Evolutionary conservation across 192 early-diverging fungal genomes (phyloP), one percentile per base, ranked within the genome.

Genomic region (Rhizoclosmatium sp.): DNA sequence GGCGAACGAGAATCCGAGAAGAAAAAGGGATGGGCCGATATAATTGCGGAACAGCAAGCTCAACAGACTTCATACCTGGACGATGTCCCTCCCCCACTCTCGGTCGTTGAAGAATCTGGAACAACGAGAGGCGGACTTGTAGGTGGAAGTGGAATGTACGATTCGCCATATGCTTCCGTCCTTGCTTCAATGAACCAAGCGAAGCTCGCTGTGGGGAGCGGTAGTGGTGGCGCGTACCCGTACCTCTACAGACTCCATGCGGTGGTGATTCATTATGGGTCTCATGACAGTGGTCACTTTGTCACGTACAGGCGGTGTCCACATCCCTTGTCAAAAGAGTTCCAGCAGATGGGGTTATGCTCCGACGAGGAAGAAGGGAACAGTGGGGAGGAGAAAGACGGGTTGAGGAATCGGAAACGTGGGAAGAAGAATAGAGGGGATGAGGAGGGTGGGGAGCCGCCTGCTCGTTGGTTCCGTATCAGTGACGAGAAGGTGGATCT

Each of bases 201-300:
- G 64, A 21, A 41, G 0, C 64, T 65, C 64, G 54, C 54, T 9
- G 12, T 31, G 16, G 7, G 23, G 61, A 64, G 61, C 23, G 61
- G 39, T 31, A 47, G 65, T 46, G 23, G 44, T 19, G 69, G 51
- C 69, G 69, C 39, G 51, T 81, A 82, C 56, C 76, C 78, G 23
- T 78, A 84, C 59, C 61, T 84, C 39, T 98, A 97, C 78, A 88
- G 88, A 9, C 84, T 98, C 16, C 87, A 82, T 44, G 89, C 95
- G 9, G 92, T 96, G 3, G 91, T 98, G 39, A 86, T 96, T 1
- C 97, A 99, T 78, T 85, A 90, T 40, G 97, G 97, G 4, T 85
- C 82, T 1, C 97, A 99, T 82, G 88, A 96, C 51, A 92, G 89
- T 2, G 97, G 97, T 4, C 97, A 99, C 71, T 99, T 95, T 88